Evolutionary conservation across 2,329 filamentous ascomycete species (phyloP).

Genomic region (Pyrenochaeta sp.): DNA sequence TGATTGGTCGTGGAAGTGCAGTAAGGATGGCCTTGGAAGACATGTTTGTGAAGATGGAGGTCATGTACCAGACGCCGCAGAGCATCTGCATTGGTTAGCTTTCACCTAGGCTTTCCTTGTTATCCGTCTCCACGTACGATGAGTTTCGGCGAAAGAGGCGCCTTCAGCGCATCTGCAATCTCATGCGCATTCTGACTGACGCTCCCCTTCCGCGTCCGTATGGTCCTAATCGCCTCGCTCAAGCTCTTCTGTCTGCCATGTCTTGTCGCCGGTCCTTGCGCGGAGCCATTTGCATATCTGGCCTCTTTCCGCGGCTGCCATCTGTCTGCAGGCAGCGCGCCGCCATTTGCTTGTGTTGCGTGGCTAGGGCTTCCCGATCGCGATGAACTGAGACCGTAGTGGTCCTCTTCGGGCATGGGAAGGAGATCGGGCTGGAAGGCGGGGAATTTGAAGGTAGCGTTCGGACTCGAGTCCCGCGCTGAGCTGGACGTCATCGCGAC

Average conservation of each 20-base stretch:
- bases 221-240: constrained; percentile 84
- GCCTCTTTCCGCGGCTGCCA: constrained; percentile 70
- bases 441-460: constrained; percentile 56
- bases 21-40: constrained; percentile 97
- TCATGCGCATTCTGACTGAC: constrained; percentile 94
- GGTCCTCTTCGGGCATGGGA: constrained; percentile 48
- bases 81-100: constrained; percentile 67
- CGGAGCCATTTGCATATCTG: constrained; percentile 53
- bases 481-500: constrained; percentile 41
- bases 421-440: constrained; percentile 54
- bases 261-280: constrained; percentile 41
- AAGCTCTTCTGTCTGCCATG: constrained; percentile 86
- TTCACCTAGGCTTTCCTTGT: constrained; percentile 31
- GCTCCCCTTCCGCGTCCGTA: constrained; percentile 81
- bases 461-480: constrained; percentile 39
- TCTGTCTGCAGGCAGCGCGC: constrained; percentile 56
- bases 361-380: constrained; percentile 42
- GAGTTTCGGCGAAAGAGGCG: constrained; percentile 86
- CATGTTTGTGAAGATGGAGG: constrained; percentile 94
- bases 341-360: constrained; percentile 31
- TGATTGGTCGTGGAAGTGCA: constrained; percentile 87
- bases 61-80: constrained; percentile 92
- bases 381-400: constrained; percentile 44
- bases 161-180: constrained; percentile 87
- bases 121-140: constrained; percentile 68